Conservation (phyloP, 768 basidiomycete species). For the Leccinum barrowsii region DNA sequence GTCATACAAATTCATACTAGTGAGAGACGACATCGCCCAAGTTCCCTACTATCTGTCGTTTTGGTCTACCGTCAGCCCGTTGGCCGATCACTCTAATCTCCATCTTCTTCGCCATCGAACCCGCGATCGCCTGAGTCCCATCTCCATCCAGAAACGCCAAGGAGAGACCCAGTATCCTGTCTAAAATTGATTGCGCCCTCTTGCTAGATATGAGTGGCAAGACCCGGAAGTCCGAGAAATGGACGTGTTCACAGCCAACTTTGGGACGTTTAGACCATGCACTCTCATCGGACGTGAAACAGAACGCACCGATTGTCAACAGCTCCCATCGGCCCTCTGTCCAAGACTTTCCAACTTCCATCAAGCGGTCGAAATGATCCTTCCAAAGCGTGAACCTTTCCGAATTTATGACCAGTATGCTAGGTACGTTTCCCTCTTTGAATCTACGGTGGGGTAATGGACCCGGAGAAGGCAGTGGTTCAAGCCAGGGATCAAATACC, state of each 20-base stretch:
- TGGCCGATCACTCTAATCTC: conserved; percentile 20
- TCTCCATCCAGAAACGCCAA: conserved; percentile 24
- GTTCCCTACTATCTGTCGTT: conserved; percentile 20
- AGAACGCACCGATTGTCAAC: conserved; percentile 46
- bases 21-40: conserved; percentile 23
- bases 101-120: conserved; percentile 17
- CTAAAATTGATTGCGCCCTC: conserved; percentile 17
- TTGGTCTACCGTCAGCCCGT: conserved; percentile 23
- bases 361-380: conserved; percentile 61
- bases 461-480: conserved; percentile 64
- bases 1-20: conserved; percentile 6
- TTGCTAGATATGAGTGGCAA: conserved; percentile 21
- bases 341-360: conserved; percentile 55
- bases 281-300: not conserved
- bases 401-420: conserved; percentile 68
- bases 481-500: conserved; percentile 82
- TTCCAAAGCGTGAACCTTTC: conserved; percentile 79
- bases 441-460: conserved; percentile 28
- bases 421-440: conserved; percentile 25
- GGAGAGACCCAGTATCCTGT: conserved; percentile 21
- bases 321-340: conserved; percentile 41
- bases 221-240: conserved; percentile 30
- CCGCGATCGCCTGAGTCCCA: not conserved
- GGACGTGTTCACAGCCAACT: conserved; percentile 25
- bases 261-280: not conserved